These are phyloP conservation scores for Arthrobotrys conoides DNA, from an alignment of 2,329 filamentous ascomycete genomes.

Conservation along the genomic window DNA sequence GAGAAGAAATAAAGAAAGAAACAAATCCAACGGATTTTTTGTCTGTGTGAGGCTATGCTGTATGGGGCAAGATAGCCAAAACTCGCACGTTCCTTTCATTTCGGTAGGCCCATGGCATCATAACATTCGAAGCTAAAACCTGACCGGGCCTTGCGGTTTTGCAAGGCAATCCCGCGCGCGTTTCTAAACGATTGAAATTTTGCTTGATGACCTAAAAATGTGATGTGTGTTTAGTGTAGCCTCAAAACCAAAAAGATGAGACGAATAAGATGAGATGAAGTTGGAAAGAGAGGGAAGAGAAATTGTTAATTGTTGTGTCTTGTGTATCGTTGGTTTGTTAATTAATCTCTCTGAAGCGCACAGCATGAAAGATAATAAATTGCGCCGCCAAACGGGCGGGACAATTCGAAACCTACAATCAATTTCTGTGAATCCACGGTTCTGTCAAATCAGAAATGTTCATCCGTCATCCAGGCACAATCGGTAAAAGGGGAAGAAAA, in stretches of 20 bases:
- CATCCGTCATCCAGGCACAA: slow-evolving; percentile 20
- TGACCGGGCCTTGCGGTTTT: background rate
- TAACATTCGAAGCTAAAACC: slow-evolving; percentile 10
- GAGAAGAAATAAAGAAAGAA: slow-evolving; percentile 2
- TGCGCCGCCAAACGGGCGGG: slow-evolving; percentile 4
- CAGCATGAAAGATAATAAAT: slow-evolving; percentile 36
- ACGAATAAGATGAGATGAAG: slow-evolving; percentile 33
- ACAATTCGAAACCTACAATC: slow-evolving; percentile 43
- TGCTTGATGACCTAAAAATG: slow-evolving; percentile 8
- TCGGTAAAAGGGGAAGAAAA: slow-evolving; percentile 41
- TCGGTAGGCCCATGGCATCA: slow-evolving; percentile 41
- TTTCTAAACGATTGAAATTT: slow-evolving; percentile 28
- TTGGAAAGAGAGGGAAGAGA: background rate
- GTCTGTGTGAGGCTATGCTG: slow-evolving; percentile 35
- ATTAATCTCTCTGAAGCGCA: slow-evolving; percentile 50
- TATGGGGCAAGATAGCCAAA: slow-evolving; percentile 53
- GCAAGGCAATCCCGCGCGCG: slow-evolving; percentile 40
- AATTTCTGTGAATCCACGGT: slow-evolving; percentile 34
- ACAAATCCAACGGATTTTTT: slow-evolving; percentile 14
- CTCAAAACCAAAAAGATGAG: slow-evolving; percentile 41
- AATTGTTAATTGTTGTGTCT: background rate
- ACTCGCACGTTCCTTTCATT: slow-evolving; percentile 52
- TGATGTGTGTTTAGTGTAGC: background rate
- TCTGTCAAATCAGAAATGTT: slow-evolving; percentile 34
- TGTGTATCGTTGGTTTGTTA: slow-evolving; percentile 18